Evolutionary conservation across 148 eudicot genomes (phyloP).

Genomic region (Rhododendron kiyosumense): DNA sequence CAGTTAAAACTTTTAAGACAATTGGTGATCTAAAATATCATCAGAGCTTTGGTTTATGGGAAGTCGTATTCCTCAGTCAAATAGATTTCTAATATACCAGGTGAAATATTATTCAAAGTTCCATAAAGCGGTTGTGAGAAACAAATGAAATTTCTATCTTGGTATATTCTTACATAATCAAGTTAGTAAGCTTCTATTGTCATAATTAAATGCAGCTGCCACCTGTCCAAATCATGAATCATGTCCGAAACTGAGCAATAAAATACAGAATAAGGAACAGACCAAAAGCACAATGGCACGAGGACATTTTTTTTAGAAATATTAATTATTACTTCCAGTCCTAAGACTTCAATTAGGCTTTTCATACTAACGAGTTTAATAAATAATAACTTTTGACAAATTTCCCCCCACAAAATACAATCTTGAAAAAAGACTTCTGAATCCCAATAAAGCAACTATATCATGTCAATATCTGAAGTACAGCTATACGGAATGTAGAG

Average conservation of each 20-base stretch:
- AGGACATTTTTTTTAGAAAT: neutral
- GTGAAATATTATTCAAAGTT: neutral
- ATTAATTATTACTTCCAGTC: neutral
- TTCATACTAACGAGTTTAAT: neutral
- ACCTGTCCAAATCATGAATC: neutral
- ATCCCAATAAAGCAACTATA: neutral
- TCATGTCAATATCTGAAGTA: neutral
- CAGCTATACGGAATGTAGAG: neutral
- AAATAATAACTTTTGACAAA: neutral
- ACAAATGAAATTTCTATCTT: neutral
- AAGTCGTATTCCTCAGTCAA: neutral
- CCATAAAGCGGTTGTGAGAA: neutral
- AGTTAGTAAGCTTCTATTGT: neutral
- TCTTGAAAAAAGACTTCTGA: neutral
- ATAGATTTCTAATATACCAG: neutral
- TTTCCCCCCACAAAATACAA: neutral
- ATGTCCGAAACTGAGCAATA: neutral
- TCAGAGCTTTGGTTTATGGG: neutral
- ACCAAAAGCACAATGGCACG: neutral
- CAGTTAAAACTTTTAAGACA: neutral
- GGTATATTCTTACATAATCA: neutral
- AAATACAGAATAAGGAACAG: neutral
- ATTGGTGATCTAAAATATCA: neutral
- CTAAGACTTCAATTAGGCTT: neutral
- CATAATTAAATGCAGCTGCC: neutral